Base-by-base conservation (phyloP, 2,329 filamentous ascomycete genomes). In the Cladophialophora immunda region DNA sequence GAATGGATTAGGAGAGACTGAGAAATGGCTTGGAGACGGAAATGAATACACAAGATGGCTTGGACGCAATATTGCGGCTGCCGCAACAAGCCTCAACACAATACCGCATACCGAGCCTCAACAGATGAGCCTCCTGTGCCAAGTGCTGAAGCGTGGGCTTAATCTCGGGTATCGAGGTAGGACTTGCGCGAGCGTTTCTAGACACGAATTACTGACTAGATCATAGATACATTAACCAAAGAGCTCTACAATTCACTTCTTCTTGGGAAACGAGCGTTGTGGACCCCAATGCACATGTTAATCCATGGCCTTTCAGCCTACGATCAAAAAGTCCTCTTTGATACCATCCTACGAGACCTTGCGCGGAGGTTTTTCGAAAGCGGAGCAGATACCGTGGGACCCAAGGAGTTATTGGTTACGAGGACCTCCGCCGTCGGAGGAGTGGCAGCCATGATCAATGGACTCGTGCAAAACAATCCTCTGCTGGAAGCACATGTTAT, bases 91-190 rank as follows among this genome's bases (percentile, higher is more conserved):
- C 70, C 29, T 89, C 78, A 81, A 78, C 74, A 52, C 76, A 5
- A 65, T 73, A 13, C 71, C 78, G 70, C 54, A 71, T 63, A 30
- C 52, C 6, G 56, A 70, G 22, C 32, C 19, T 29, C 63, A 77
- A 69, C 34, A 69, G 64, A 72, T 77, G 76, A 70, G 78, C 58
- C 77, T 75, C 53, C 68, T 79, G 30, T 78, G 80, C 47, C 81
- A 83, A 54, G 72, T 89, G 6, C 78, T 82, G 22, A 81, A 86
- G 3, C 89, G 90, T 68, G 83, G 87, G 1, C 80, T 94, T 66
- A 89, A 86, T 32, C 77, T 97, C 32, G 92, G 92, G 2, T 92
- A 95, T 78, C 81, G 85, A 61, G 90, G 92, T 91, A 82, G 34
- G 57, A 50, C 22, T 34, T 30, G 11, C 30, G 19, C 15, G 27